Conservation (phyloP, 805 yeast species). For the Candida berthetii region DNA sequence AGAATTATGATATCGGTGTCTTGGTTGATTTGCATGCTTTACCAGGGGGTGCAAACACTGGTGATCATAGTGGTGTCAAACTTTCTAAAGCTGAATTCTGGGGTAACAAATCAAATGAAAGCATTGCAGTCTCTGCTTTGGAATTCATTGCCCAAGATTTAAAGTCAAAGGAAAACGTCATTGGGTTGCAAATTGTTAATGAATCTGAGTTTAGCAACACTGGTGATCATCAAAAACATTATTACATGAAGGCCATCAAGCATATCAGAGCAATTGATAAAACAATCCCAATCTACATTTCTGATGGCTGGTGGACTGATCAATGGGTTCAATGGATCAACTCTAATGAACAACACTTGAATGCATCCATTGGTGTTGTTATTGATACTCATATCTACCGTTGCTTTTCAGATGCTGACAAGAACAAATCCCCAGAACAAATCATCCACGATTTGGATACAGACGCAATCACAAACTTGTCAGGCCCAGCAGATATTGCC, state of each 20-base stretch:
- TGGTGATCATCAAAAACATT: slow-evolving; percentile 45
- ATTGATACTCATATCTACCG: slow-evolving; percentile 85
- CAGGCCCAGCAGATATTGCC: slow-evolving; percentile 55
- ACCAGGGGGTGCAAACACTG: slow-evolving; percentile 89
- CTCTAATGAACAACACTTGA: slow-evolving; percentile 30
- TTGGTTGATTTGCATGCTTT: slow-evolving; percentile 83
- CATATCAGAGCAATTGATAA: slow-evolving; percentile 51
- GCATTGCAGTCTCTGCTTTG: slow-evolving; percentile 42
- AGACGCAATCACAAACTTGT: slow-evolving; percentile 43
- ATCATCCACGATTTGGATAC: slow-evolving; percentile 51
- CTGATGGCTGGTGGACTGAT: slow-evolving; percentile 92
- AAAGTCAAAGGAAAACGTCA: slow-evolving; percentile 52
- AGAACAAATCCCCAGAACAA: slow-evolving; percentile 53
- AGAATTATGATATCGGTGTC: slow-evolving; percentile 56
- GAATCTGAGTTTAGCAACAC: slow-evolving; percentile 66
- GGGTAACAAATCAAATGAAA: slow-evolving; percentile 35
- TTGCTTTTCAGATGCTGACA: slow-evolving; percentile 76
- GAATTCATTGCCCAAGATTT: slow-evolving; percentile 61
- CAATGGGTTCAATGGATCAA: slow-evolving; percentile 67
- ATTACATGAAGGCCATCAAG: slow-evolving; percentile 59
- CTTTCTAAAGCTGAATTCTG: slow-evolving; percentile 62
- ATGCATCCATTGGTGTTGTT: slow-evolving; percentile 50
- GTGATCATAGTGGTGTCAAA: slow-evolving; percentile 75
- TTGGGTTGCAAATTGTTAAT: slow-evolving; percentile 81
- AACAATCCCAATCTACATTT: slow-evolving; percentile 65